These are phyloP conservation scores for Eimeria sp. DNA, from an alignment of 169 alveolate genomes.

Conservation along the genomic window DNA sequence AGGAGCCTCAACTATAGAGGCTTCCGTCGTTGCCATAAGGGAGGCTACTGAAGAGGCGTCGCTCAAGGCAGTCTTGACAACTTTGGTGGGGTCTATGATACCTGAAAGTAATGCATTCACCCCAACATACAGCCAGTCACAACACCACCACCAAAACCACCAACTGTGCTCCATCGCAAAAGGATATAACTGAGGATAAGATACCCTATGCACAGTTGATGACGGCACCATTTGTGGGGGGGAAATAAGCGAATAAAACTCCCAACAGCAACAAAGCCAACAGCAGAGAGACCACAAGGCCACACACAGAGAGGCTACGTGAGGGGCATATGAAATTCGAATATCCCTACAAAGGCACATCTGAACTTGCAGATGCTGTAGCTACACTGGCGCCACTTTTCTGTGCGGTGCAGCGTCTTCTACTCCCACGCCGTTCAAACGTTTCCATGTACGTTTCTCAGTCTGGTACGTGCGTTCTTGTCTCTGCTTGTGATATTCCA, in stretches of 20 bases:
- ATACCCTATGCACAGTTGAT: background rate
- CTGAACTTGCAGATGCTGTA: background rate
- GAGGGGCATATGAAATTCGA: background rate
- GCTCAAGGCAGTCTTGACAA: constrained; percentile 98
- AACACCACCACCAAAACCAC: background rate
- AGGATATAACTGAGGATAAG: background rate
- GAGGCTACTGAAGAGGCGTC: constrained; percentile 99
- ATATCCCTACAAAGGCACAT: background rate
- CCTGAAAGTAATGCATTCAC: constrained; percentile 87
- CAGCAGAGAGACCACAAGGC: background rate
- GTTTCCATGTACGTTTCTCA: too few species aligned
- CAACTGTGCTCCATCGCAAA: background rate
- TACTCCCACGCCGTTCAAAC: background rate
- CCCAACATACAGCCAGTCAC: background rate
- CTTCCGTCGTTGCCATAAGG: constrained; percentile 99
- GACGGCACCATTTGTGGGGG: background rate
- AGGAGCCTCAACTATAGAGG: constrained; percentile 82
- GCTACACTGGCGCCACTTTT: background rate
- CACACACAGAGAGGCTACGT: background rate
- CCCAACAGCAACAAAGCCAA: background rate
- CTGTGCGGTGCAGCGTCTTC: background rate
- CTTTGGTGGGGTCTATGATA: constrained; percentile 99
- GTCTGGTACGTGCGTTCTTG: too few species aligned
- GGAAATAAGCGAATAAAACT: background rate
- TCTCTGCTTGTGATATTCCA: too few species aligned